Evolutionary conservation across 75 land plant species (phyloP).

Genomic region (Cryptomeria japonica): DNA sequence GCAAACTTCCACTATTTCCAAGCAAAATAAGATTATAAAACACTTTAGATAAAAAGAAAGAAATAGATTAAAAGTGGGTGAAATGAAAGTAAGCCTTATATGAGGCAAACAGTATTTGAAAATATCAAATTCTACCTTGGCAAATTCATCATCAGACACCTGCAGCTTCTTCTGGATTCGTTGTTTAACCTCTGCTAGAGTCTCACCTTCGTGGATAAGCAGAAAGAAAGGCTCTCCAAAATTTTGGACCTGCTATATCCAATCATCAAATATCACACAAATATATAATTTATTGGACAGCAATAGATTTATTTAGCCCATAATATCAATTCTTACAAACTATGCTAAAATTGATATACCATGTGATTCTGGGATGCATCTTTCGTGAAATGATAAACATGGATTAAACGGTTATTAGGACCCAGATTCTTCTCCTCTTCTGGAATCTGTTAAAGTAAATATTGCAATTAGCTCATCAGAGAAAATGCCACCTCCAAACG

Average conservation of each 20-base stretch:
- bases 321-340: neutral
- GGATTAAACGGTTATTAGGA: slow-evolving; percentile 88
- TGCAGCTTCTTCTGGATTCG: slow-evolving; percentile 87
- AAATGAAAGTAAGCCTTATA: neutral
- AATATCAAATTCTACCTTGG: slow-evolving; percentile 57
- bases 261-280: neutral
- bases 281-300: no score
- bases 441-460: slow-evolving; percentile 60
- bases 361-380: slow-evolving; percentile 81
- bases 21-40: neutral
- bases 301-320: neutral
- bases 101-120: neutral
- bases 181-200: slow-evolving; percentile 77
- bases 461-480: neutral
- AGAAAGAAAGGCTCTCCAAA: slow-evolving; percentile 99
- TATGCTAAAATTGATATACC: slow-evolving; percentile 30
- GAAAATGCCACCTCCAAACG: neutral
- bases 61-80: neutral
- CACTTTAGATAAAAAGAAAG: neutral
- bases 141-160: slow-evolving; percentile 94
- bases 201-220: slow-evolving; percentile 86
- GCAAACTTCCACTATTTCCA: slow-evolving; percentile 53
- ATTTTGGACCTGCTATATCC: slow-evolving; percentile 77
- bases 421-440: slow-evolving; percentile 96
- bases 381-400: slow-evolving; percentile 87